Base-by-base conservation (phyloP, 2,329 filamentous ascomycete genomes). In the Sporothrix pseudoabietina region DNA sequence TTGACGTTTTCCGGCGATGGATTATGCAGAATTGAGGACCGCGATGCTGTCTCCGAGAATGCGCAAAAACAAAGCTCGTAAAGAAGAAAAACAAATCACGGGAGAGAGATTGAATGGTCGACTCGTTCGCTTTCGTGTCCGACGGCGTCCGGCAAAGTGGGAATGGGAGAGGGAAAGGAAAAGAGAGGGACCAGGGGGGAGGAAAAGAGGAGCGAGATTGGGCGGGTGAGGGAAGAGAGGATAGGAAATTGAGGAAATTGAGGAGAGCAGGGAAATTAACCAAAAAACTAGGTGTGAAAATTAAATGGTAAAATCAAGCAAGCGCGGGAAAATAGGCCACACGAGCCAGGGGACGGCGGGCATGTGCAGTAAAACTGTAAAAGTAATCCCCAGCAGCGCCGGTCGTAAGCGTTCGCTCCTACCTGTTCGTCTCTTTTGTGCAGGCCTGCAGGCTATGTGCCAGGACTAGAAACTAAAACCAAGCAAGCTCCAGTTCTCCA, bases 211-310 rank as follows among this genome's bases (percentile, higher is more conserved):
- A 59, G 52, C 61, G 61, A 66, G 39, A 44, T 65, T 65, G 61
- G 39, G 61, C 5, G 30, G 68, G 19, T 41, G 49, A 59, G 59
- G 52, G 55, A 65, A 61, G 44, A 59, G 54, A 12, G 19, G 39
- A 39, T 22, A 16, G 41, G 39, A 22, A 12, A 70, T n/a, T 26
- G 44, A 41, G 55, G 35, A 41, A 59, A 59, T 47, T 32, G 68
- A 59, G 52, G 68, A 69, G 72, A 65, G 61, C 59, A 70, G 57
- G 69, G 72, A 70, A 71, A 74, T 71, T 74, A 69, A 74, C 63
- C 30, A 16, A 22, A 71, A 70, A 71, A 41, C 6, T 30, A 52
- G 22, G 49, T 22, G 6, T 32, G 5, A 19, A 68, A 69, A 71
- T 55, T 54, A 71, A 66, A 57, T 35, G 69, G 32, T 32, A 69